These are phyloP conservation scores for Microcos paniculata DNA, from an alignment of 345 rosid species.

Conservation along the genomic window DNA sequence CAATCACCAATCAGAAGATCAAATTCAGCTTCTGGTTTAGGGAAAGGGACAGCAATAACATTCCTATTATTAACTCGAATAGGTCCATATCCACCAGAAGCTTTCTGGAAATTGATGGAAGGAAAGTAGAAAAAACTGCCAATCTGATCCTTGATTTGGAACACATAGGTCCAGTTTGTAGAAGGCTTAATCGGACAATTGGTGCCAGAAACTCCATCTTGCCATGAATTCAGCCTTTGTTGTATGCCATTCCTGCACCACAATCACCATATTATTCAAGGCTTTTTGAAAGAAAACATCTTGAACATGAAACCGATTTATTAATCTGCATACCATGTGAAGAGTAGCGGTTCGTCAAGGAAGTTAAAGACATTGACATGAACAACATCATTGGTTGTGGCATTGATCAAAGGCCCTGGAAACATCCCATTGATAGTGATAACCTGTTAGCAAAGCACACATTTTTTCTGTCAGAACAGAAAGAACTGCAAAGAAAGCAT, in stretches of 20 bases:
- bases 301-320: too few species aligned
- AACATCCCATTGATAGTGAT: conserved; percentile 62
- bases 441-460: conserved; percentile 29
- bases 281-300: not conserved
- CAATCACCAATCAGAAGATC: conserved; percentile 63
- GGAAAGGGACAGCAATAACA: conserved; percentile 44
- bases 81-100: conserved; percentile 49
- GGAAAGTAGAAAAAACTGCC: conserved; percentile 59
- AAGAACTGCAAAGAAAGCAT: not conserved
- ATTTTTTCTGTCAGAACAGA: not conserved
- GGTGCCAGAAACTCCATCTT: conserved; percentile 63
- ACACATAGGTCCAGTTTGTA: conserved; percentile 54
- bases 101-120: conserved; percentile 50
- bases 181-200: conserved; percentile 60
- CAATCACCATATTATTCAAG: not conserved
- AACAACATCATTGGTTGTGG: conserved; percentile 51
- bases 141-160: conserved; percentile 63
- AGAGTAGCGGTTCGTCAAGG: conserved; percentile 60
- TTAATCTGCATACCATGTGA: conserved; percentile 61
- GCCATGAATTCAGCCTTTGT: conserved; percentile 65
- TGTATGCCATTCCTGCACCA: conserved; percentile 54
- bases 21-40: conserved; percentile 52
- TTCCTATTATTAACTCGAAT: conserved; percentile 47
- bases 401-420: conserved; percentile 65
- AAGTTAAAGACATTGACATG: conserved; percentile 50